Conservation (phyloP, 2,329 filamentous ascomycete genomes). For the Ascocoryne sarcoides region DNA sequence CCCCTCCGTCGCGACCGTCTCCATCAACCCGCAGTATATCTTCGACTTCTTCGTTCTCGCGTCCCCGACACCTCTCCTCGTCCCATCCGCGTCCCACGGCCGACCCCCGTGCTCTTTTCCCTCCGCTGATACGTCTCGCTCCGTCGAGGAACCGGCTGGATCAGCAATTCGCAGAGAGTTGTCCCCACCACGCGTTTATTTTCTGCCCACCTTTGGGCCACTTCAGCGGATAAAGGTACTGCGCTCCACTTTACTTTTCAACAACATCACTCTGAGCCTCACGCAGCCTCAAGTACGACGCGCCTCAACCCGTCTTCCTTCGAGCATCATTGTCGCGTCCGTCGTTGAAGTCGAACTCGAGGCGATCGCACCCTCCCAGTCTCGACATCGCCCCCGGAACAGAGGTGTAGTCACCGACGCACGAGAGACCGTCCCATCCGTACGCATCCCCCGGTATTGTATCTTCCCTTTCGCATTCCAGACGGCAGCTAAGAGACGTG, state of each 20-base stretch:
- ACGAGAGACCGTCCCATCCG: no score
- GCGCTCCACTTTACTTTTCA: slow-evolving; percentile 5
- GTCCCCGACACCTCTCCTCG: background rate
- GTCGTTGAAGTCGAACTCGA: background rate
- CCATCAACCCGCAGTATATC: background rate
- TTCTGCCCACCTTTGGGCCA: slow-evolving; percentile 10
- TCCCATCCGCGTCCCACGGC: background rate
- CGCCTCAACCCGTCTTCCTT: slow-evolving; percentile 3
- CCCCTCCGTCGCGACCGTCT: background rate
- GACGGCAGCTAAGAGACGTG: background rate
- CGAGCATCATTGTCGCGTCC: slow-evolving; percentile 1
- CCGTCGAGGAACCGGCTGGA: no score
- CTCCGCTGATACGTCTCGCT: background rate
- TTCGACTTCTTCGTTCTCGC: background rate
- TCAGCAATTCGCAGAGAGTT: slow-evolving; percentile 14
- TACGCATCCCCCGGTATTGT: no score
- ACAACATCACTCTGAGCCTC: slow-evolving; percentile 6
- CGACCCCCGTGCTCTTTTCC: background rate
- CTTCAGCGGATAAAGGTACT: slow-evolving; percentile 6
- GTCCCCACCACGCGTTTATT: slow-evolving; percentile 22
- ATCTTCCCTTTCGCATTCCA: background rate
- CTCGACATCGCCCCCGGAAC: no score
- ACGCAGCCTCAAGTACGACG: slow-evolving; percentile 1
- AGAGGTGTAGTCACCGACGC: no score
- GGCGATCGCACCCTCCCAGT: background rate